Base-by-base conservation (phyloP, 2,329 filamentous ascomycete species). In the Diplodia mutila region DNA sequence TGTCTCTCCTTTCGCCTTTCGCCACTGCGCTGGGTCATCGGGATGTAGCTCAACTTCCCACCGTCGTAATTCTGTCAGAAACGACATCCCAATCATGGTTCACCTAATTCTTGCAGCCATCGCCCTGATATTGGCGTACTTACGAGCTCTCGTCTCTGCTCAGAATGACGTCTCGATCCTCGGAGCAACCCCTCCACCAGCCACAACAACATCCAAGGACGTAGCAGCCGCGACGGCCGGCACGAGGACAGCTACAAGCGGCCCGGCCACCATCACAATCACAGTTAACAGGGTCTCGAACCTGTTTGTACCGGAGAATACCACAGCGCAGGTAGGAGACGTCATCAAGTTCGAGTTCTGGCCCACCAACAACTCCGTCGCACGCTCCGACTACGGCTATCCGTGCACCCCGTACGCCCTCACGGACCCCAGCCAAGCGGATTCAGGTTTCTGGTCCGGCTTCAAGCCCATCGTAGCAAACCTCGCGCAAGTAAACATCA, bases 301-400 rank as follows among this genome's bases (percentile, higher is more conserved):
- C 16, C 42, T 42, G 48, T 67, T 67, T 27, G 59, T 23, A 8
- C 66, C 66, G 1, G 57, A 64, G 14, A 63, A 29, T 4, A 4
- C 42, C 7, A 54, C 39, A 0, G 57, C 66, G 14, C 3, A 39
- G 12, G 59, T 67, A 1, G 66, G 66, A 7, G 66, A 78, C 72
- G 71, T 72, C 14, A 70, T 83, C 49, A 75, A 78, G 49, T 83
- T 82, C 68, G 65, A 74, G 53, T 82, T 82, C 73, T 81, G 75
- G 64, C 77, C 80, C 1, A 67, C 72, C 23, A 82, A 82, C 66
- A 80, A 82, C 71, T 79, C 76, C 6, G 79, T 83, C 11, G 77
- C 82, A 16, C 75, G 79, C 52, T 76, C 80, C 1, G 78, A 78
- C 34, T 82, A 78, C 67, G 68, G 70, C 18, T 78, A 75, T 55